Evolutionary conservation across 805 yeast species (phyloP).

Genomic region (Hyphopichia homilentoma): DNA sequence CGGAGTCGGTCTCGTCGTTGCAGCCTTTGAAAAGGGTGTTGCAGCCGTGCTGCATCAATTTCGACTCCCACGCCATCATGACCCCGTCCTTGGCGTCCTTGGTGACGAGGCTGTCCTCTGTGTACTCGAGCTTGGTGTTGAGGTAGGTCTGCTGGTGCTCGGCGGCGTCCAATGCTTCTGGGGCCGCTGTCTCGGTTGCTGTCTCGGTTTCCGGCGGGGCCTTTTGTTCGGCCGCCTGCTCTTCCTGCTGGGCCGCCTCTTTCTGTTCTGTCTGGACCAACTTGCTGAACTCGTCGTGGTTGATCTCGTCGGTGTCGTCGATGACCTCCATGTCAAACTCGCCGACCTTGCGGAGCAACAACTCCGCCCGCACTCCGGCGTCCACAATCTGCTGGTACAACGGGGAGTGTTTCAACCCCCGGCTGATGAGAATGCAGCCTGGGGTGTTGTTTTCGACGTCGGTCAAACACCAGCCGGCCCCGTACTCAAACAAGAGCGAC

Average conservation of each 20-base stretch:
- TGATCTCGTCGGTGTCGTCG: conserved; percentile 29
- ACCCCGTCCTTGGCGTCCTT: conserved; percentile 79
- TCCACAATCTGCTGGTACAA: conserved; percentile 56
- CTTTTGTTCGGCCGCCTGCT: conserved; percentile 15
- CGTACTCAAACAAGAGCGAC: conserved; percentile 67
- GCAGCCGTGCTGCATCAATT: conserved; percentile 78
- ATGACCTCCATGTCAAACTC: conserved; percentile 63
- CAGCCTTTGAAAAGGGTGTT: conserved; percentile 58
- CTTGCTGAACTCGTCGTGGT: conserved; percentile 16
- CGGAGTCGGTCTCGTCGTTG: conserved; percentile 30
- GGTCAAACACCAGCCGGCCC: conserved; percentile 88
- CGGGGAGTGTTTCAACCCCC: conserved; percentile 36
- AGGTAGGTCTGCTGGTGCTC: conserved; percentile 63
- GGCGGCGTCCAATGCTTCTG: conserved; percentile 47
- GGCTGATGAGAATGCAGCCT: conserved; percentile 69
- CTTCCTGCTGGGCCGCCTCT: conserved; percentile 11
- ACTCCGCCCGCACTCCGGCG: conserved; percentile 90
- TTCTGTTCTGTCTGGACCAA: conserved; percentile 8
- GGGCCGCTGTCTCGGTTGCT: conserved; percentile 2
- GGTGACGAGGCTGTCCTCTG: conserved; percentile 67
- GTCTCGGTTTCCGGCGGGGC: conserved; percentile 4
- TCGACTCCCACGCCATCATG: conserved; percentile 96
- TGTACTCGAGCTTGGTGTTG: conserved; percentile 62
- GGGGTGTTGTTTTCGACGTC: conserved; percentile 76
- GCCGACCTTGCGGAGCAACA: conserved; percentile 66